Evolutionary conservation across 192 early-diverging fungal genomes (phyloP), one percentile per base, ranked within the genome.

Genomic region (Backusella liffmaniae): DNA sequence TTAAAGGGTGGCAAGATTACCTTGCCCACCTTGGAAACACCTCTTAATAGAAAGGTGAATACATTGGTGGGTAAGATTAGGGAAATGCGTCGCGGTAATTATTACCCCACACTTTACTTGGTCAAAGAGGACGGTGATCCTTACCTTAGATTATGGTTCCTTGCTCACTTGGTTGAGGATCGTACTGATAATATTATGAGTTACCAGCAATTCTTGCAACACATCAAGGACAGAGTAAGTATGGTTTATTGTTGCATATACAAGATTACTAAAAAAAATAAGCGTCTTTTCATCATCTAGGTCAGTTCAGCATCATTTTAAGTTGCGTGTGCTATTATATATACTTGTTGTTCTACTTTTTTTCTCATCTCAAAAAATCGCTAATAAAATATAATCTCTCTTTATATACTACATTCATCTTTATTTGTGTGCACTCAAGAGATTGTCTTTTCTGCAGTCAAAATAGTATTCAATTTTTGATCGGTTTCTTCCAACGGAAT

Each of bases 111-210:
- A 23, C 76, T 95, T 23, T 94, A 94, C 79, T 82, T 99, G 49
- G 90, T 96, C 67, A 95, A 96, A 84, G 96, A 99, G 79, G 96
- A 99, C 76, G 94, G 93, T 16, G 96, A 97, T 73, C 90, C 92
- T 26, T 86, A 84, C 5, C 71, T 97, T 73, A 89, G 97, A 6
- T 85, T 93, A 84, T 88, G 89, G 93, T 95, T 98, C 86, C 75
- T 94, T 76, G 90, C 91, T 67, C 94, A 95, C 75, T 82, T 99
- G 77, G 87, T 97, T n/a, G 96, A 98, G 79, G 97, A 99, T 80
- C 90, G 95, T 68, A 93, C 91, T 35, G 92, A 96, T 46, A 88
- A 86, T 65, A 87, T 90, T 0, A 88, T 90, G 84, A 93, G 92
- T 75, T 94, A 93, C 80, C 86, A 88, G 75, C 94, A 95, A 83